Evolutionary conservation across 2,329 filamentous ascomycete genomes (phyloP).

Genomic region (Helotiales sp.): DNA sequence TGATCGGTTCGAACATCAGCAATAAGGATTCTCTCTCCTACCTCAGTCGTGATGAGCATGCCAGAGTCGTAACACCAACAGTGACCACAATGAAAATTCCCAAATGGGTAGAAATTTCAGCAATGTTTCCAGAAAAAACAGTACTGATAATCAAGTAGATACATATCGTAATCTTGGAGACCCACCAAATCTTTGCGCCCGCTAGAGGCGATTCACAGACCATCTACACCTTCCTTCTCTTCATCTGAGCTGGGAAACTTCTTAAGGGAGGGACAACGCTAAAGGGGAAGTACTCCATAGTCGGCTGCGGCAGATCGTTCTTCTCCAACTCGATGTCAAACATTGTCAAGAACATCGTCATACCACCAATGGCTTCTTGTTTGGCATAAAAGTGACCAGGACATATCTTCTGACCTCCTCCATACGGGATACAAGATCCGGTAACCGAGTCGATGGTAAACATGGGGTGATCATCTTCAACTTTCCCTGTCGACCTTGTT

Average conservation of each 20-base stretch:
- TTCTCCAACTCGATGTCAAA: constrained; percentile 39
- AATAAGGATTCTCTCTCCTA: no score
- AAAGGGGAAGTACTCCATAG: constrained; percentile 33
- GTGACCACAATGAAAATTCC: no score
- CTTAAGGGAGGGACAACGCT: constrained; percentile 32
- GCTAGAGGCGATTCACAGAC: no score
- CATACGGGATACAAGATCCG: constrained; percentile 45
- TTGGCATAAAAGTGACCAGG: constrained; percentile 47
- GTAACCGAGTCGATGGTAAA: constrained; percentile 39
- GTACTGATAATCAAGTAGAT: no score
- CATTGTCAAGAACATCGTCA: constrained; percentile 42
- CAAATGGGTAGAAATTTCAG: no score
- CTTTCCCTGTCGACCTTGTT: neutral
- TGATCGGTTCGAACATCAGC: no score
- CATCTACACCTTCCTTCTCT: constrained; percentile 12
- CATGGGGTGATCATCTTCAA: constrained; percentile 23
- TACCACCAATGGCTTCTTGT: constrained; percentile 41
- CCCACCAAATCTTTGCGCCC: no score
- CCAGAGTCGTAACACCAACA: no score
- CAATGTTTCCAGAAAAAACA: no score
- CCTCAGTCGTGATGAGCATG: no score
- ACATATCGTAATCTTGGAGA: no score
- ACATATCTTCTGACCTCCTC: constrained; percentile 44
- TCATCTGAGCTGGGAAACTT: constrained; percentile 28
- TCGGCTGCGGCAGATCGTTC: constrained; percentile 14